phyloP scores from a whole-genome alignment of 2,329 filamentous ascomycete species.

The Hymenoscyphus scutula region DNA sequence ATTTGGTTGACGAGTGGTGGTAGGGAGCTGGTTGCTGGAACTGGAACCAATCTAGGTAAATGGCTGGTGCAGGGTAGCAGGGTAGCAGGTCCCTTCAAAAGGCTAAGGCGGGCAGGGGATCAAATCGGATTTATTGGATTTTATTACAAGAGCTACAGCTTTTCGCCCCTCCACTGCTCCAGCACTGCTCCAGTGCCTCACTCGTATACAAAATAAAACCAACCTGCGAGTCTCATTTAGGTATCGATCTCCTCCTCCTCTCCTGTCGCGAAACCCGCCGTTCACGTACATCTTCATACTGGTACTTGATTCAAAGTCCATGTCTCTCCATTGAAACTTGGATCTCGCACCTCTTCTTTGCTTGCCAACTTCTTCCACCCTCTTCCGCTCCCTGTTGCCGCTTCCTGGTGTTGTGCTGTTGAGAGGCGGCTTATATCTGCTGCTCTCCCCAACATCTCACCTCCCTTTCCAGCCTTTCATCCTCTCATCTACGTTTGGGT shows the following conservation, averaged over 20 bases:
- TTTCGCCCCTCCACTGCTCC: conserved; percentile 1
- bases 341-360: background rate
- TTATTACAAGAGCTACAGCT: too few species aligned
- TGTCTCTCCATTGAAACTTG: background rate
- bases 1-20: background rate
- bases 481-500: background rate
- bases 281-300: background rate
- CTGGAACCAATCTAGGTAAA: too few species aligned
- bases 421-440: too few species aligned
- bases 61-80: too few species aligned
- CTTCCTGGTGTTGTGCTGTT: too few species aligned
- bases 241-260: background rate
- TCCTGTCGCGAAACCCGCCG: background rate
- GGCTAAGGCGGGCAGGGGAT: too few species aligned
- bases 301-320: background rate
- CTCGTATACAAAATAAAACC: too few species aligned
- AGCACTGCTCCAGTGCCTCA: too few species aligned
- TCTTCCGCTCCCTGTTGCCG: background rate
- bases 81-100: too few species aligned
- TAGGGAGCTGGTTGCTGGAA: background rate
- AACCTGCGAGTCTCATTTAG: background rate
- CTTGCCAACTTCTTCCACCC: background rate
- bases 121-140: too few species aligned
- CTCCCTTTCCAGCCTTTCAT: too few species aligned
- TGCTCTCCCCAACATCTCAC: too few species aligned